Base-by-base conservation (phyloP, 176 grass and related monocot species). In the Aegilops umbellulata region DNA sequence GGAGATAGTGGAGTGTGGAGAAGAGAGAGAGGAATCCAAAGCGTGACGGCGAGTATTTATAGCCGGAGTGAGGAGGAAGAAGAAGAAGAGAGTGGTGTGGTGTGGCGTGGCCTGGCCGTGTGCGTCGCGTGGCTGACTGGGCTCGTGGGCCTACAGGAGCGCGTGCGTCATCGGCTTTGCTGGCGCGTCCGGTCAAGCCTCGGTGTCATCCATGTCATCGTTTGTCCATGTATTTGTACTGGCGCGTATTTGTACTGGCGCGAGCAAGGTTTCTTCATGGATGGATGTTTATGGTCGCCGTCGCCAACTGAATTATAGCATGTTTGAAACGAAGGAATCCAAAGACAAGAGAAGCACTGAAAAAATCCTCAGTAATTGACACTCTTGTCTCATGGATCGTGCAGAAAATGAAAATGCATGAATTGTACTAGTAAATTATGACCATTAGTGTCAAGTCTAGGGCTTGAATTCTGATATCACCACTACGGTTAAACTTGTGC, bases 21-120 rank as follows among this genome's bases (percentile, higher is more conserved):
- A 82, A 13, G 46, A 74, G 57, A 12, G 46, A 74, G 57, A 44
- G 71, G 62, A 81, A 66, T 76, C 73, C 44, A 26, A 51, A 51
- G 73, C 30, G 44, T 49, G 73, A 76, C 44, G 73, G 73, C n/a
- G 49, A 44, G 9, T 63, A 78, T 58, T 78, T 86, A 72, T 87
- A 86, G 39, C 35, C 34, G 51, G 46, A 20, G 65, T 1, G 35
- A 86, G 76, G 84, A 80, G 65, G 84, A 86, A 64, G 82, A 76
- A 65, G 60, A 46, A 46, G 49, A 53, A 53, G 49, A 53, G 5
- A 16, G 15, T 16, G 41, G 71, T 71, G 67, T 38, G 69, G 70
- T 63, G 69, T 41, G 39, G 14, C 41, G 6, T 47, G 46, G 13
- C 46, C 46, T 49, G 46, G 46, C 46, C 46, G 46, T 49, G 46